Percentiles rank a stretch among this genome's conserved stretches.
These are phyloP conservation scores for Cercospora sp. DNA, from an alignment of 2,329 filamentous ascomycete genomes.

Conservation along the genomic window DNA sequence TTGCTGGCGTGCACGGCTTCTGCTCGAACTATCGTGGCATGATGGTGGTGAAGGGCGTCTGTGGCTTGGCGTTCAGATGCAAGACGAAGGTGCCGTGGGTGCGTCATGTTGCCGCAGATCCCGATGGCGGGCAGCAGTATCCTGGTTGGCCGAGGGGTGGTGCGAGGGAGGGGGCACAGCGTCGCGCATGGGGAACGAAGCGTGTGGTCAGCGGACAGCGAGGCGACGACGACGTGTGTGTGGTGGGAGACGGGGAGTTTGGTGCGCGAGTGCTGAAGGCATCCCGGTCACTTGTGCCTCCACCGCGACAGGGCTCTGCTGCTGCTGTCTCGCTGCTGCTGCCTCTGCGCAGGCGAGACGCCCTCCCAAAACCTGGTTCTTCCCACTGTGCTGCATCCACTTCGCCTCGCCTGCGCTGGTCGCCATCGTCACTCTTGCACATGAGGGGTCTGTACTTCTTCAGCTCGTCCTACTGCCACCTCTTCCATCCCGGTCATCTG, in stretches of 20 bases:
- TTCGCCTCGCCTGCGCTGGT: background rate
- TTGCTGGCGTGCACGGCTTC: background rate
- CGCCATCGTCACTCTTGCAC: constrained; percentile 1
- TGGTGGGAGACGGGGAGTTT: background rate
- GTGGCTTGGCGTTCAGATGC: constrained; percentile 1
- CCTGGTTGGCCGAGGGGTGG: background rate
- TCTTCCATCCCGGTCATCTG: background rate
- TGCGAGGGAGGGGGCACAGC: background rate
- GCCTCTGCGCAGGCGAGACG: background rate
- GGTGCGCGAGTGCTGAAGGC: background rate
- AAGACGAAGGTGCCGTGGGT: background rate
- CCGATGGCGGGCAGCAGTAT: background rate
- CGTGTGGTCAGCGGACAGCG: background rate
- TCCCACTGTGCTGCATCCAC: background rate
- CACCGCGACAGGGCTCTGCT: background rate
- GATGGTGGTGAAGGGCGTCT: background rate
- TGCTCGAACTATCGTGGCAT: background rate
- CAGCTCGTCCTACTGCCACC: background rate
- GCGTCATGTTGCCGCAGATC: constrained; percentile 1
- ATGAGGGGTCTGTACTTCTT: background rate
- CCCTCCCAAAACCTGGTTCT: background rate
- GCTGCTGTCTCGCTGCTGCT: background rate
- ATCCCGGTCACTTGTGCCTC: background rate
- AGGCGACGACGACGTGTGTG: background rate
- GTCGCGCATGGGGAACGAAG: background rate